A percentile compares a stretch with the other conserved stretches of the same genome.
These are phyloP conservation scores for Trichoderma citrinoviride DNA, from an alignment of 2,329 filamentous ascomycete species.

Conservation along the genomic window DNA sequence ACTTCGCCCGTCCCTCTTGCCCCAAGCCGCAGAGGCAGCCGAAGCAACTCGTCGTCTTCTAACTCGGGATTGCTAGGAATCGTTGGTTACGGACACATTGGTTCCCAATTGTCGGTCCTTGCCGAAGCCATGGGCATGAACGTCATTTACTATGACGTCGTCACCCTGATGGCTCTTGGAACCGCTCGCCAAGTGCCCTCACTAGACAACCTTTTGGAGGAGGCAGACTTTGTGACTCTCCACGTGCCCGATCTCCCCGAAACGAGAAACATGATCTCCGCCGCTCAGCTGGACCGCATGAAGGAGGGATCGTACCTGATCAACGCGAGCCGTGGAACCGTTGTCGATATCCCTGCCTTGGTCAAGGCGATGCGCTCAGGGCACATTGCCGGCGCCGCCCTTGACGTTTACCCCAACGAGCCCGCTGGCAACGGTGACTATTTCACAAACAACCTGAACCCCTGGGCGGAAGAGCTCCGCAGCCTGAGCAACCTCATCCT, in stretches of 20 bases:
- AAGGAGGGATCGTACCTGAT: constrained; percentile 90
- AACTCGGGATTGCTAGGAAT: constrained; percentile 58
- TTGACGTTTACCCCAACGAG: constrained; percentile 95
- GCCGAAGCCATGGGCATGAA: constrained; percentile 98
- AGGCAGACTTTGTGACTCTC: constrained; percentile 88
- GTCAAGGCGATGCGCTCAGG: constrained; percentile 82
- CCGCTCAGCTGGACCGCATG: constrained; percentile 78
- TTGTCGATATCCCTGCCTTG: constrained; percentile 90
- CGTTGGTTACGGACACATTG: constrained; percentile 96
- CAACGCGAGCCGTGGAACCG: constrained; percentile 90
- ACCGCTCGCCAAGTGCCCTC: constrained; percentile 79
- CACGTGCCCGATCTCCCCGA: constrained; percentile 93
- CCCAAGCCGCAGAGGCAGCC: not conserved
- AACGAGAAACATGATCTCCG: constrained; percentile 89
- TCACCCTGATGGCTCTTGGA: constrained; percentile 92
- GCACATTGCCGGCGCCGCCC: constrained; percentile 87
- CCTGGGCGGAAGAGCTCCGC: constrained; percentile 81
- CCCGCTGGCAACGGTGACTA: constrained; percentile 93
- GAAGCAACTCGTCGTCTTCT: not conserved
- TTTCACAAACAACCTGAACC: constrained; percentile 80
- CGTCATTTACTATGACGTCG: constrained; percentile 94
- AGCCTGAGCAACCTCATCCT: constrained; percentile 88
- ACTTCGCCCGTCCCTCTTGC: not conserved
- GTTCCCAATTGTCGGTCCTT: constrained; percentile 89
- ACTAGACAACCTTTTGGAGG: constrained; percentile 70